Percentiles rank a stretch among this genome's conserved stretches.
phyloP scores from a whole-genome alignment of 805 yeast genomes.

The Saccharomycopsis sp. region DNA sequence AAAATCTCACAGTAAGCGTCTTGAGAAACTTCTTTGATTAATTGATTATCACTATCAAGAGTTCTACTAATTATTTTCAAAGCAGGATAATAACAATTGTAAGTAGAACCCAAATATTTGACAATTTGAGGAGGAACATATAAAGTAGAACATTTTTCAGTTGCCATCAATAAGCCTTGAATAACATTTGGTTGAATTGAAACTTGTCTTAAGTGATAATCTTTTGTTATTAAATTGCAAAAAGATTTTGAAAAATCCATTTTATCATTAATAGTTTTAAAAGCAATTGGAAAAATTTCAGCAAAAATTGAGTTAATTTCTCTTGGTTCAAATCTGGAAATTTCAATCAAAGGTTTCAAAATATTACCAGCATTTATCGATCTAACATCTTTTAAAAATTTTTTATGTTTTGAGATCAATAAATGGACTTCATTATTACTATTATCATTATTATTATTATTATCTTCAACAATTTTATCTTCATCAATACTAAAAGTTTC shows the following conservation, averaged over 20 bases:
- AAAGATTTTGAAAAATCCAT: conserved; percentile 76
- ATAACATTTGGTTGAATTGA: conserved; percentile 81
- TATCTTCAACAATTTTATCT: conserved; percentile 7
- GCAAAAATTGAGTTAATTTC: conserved; percentile 80
- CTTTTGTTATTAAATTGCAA: conserved; percentile 73
- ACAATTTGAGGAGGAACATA: conserved; percentile 91
- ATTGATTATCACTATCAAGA: conserved; percentile 22
- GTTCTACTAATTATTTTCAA: conserved; percentile 74
- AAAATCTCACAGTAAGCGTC: conserved; percentile 89
- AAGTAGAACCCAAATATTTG: conserved; percentile 78
- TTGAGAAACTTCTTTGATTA: conserved; percentile 58
- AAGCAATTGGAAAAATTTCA: conserved; percentile 71
- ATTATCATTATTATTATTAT: conserved; percentile 17
- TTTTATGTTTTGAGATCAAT: conserved; percentile 26
- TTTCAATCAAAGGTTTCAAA: conserved; percentile 60
- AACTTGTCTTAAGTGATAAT: conserved; percentile 85
- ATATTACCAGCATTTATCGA: conserved; percentile 45
- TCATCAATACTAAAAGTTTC: conserved; percentile 17
- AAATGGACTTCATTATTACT: conserved; percentile 21
- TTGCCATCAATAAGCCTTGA: conserved; percentile 73
- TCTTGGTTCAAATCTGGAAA: conserved; percentile 72
- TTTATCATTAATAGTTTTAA: conserved; percentile 31
- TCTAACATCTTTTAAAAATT: conserved; percentile 22
- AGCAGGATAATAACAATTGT: conserved; percentile 86
- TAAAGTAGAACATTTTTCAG: conserved; percentile 58